Evolutionary conservation across 2,329 filamentous ascomycete genomes (phyloP).

Genomic region (Arthrobotrys sinensis): DNA sequence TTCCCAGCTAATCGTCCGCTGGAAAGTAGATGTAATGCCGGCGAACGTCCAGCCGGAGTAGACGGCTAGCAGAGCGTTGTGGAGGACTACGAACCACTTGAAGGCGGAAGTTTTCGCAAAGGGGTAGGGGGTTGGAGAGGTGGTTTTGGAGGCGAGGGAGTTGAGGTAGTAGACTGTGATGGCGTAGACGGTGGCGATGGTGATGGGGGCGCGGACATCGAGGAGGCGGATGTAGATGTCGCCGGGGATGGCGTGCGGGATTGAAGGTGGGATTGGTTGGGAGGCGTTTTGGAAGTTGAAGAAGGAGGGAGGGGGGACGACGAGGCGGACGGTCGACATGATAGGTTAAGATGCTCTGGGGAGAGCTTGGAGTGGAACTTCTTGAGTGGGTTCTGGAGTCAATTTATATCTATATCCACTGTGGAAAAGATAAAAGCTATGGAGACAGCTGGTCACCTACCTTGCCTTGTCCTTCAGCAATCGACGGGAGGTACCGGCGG

Average conservation of each 20-base stretch:
- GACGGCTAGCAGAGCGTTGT: conserved; percentile 92
- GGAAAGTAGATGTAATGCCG: conserved; percentile 85
- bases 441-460: conserved; percentile 1
- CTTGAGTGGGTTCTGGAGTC: not conserved
- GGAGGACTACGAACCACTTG: conserved; percentile 84
- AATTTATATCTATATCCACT: conserved; percentile 11
- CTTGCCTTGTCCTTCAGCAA: not conserved
- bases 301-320: conserved; percentile 56
- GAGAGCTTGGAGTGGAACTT: conserved; percentile 26
- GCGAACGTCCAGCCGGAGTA: conserved; percentile 94
- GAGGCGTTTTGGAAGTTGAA: conserved; percentile 58
- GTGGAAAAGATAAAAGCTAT: not conserved
- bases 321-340: conserved; percentile 53
- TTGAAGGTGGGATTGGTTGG: conserved; percentile 56
- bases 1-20: conserved; percentile 75
- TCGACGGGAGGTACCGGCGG: too few species aligned
- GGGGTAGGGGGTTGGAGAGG: conserved; percentile 86
- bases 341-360: not conserved
- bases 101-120: conserved; percentile 87
- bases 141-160: conserved; percentile 73
- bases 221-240: conserved; percentile 76
- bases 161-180: conserved; percentile 84
- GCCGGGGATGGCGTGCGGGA: conserved; percentile 72
- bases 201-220: conserved; percentile 78
- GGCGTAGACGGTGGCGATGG: conserved; percentile 85